Percentiles rank a stretch among this genome's conserved stretches.
Evolutionary conservation across 1,284 basidiomycete genomes (phyloP).

Genomic region (Boletus smithii): DNA sequence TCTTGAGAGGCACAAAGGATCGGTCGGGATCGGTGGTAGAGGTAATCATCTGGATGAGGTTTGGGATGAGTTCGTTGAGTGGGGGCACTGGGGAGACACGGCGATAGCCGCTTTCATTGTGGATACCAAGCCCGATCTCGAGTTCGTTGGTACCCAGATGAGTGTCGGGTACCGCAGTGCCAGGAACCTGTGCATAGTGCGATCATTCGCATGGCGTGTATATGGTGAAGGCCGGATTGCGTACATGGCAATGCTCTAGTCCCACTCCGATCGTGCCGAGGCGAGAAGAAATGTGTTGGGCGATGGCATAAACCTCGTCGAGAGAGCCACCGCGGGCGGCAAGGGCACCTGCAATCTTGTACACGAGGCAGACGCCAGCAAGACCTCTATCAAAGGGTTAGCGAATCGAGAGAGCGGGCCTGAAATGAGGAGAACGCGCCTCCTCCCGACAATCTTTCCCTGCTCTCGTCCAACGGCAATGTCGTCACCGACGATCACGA

Average conservation of each 20-base stretch:
- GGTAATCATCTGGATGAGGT: constrained; percentile 71
- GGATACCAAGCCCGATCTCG: constrained; percentile 88
- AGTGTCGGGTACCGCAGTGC: constrained; percentile 61
- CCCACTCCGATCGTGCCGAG: constrained; percentile 86
- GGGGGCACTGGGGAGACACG: constrained; percentile 71
- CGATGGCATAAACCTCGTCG: constrained; percentile 70
- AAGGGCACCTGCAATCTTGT: constrained; percentile 87
- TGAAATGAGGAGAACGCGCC: constrained; percentile 43
- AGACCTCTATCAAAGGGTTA: constrained; percentile 55
- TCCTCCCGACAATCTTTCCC: constrained; percentile 77
- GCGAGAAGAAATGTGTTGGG: constrained; percentile 64
- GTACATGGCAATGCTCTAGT: constrained; percentile 89
- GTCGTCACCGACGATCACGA: constrained; percentile 89
- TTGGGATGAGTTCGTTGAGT: constrained; percentile 65
- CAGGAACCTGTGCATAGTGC: constrained; percentile 59
- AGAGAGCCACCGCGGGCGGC: constrained; percentile 70
- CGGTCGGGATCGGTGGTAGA: constrained; percentile 77
- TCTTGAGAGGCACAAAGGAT: constrained; percentile 79
- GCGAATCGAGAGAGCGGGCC: background rate
- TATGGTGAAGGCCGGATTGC: background rate
- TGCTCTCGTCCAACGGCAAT: constrained; percentile 82
- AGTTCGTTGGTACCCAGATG: constrained; percentile 67
- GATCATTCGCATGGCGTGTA: background rate
- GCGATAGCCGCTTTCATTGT: constrained; percentile 84
- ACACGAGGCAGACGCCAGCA: constrained; percentile 86